A percentile compares a stretch with the other conserved stretches of the same genome.
Evolutionary conservation across 768 basidiomycete species (phyloP).

Genomic region (Trametes cinnabarina): DNA sequence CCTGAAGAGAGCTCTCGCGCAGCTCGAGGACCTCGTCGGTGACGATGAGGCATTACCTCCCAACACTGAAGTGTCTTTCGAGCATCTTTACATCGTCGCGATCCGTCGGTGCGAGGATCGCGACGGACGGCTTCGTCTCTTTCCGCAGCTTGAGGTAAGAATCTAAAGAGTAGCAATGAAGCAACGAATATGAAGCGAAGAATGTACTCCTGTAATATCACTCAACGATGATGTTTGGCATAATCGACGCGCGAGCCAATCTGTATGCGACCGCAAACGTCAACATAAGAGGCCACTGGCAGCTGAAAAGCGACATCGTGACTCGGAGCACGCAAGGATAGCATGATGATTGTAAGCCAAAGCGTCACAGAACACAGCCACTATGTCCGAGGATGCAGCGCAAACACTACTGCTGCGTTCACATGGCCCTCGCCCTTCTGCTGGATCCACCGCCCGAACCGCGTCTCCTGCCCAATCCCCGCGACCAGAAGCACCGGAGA

Average conservation of each 20-base stretch:
- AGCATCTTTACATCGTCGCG: background rate
- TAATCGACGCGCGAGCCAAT: background rate
- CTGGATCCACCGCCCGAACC: slow-evolving; percentile 85
- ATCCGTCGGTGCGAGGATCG: background rate
- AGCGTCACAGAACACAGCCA: slow-evolving; percentile 11
- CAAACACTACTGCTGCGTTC: slow-evolving; percentile 71
- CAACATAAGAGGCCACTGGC: too few relatives aligned
- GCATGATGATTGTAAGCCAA: background rate
- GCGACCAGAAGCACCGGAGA: slow-evolving; percentile 63
- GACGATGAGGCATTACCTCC: background rate
- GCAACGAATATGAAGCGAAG: too few relatives aligned
- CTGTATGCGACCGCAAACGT: too few relatives aligned
- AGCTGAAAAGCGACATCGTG: too few relatives aligned
- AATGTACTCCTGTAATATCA: background rate
- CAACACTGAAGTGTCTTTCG: background rate
- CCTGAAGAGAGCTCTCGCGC: background rate
- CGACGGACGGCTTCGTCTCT: background rate
- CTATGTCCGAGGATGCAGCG: slow-evolving; percentile 46
- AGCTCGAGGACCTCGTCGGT: background rate
- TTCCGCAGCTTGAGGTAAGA: background rate
- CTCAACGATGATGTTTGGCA: background rate
- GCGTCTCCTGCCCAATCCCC: slow-evolving; percentile 83
- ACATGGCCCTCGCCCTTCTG: slow-evolving; percentile 66
- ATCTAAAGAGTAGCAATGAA: background rate
- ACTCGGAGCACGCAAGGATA: background rate